Evolutionary conservation across 2,329 filamentous ascomycete species (phyloP), one percentile per base, ranked within the genome.

Genomic region (Fusarium fujikuroi): DNA sequence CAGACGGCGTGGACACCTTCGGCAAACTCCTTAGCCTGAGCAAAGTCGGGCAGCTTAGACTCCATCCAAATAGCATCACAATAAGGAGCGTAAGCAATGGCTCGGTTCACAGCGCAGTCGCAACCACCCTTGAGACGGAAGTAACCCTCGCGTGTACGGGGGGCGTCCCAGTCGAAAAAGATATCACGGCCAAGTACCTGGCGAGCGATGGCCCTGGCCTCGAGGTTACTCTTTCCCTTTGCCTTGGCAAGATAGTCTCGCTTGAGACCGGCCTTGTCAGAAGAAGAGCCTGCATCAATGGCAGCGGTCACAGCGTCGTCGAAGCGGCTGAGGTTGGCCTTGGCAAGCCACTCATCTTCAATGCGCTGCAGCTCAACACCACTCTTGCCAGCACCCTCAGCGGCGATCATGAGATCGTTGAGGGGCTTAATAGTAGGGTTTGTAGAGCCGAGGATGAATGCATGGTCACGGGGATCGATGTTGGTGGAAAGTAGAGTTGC

Each of bases 1-100:
- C 93, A 98, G 15, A 95, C 94, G 63, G 94, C 93, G 84, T 98
- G 96, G 44, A 99, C 95, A 56, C 96, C 95, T 47, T 93, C 88
- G 37, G 96, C 95, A 78, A 99, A 99, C 80, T 98, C 93, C 86
- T 94, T 90, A 30, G 96, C 96, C 86, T 98, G 96, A 56, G 88
- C 88, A 82, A 88, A 98, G 82, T 98, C 95, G 50, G 96, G 96
- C 75, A 97, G 87, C 86, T 97, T 98, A 86, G 92, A 95, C 89
- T 99, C 96, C 96, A 99, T 99, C 96, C 96, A 99, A 84, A 99
- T 97, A 82, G 97, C 91, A 80, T 98, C 95, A 72, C 92, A 93
- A 85, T 97, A 97, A 5, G 96, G 95, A 0, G 94, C 95, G 80
- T 97, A 98, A 10, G 95, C 94, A 66, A 97, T 85, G 39, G 95